phyloP scores from a whole-genome alignment of 352 stramenopile species.

The Phytophthora idaei region DNA sequence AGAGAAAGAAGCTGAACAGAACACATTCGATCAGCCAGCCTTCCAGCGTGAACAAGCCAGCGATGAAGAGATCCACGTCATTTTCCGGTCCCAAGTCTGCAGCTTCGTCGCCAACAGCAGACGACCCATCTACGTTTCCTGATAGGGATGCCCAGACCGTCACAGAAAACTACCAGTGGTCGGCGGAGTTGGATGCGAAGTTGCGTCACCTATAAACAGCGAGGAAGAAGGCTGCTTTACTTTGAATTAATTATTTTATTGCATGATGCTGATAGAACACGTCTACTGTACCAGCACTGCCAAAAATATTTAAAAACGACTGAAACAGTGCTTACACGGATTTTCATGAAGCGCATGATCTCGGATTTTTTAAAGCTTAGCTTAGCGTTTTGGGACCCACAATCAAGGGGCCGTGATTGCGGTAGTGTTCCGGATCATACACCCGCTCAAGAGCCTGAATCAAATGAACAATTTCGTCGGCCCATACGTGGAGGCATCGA shows the following conservation, averaged over 20 bases:
- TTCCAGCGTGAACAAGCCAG: constrained; percentile 35
- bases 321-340: no score
- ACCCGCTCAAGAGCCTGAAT: constrained; percentile 41
- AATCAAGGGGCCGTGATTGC: constrained; percentile 50
- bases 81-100: constrained; percentile 34
- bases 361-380: no score
- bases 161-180: constrained; percentile 65
- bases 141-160: constrained; percentile 34
- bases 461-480: constrained; percentile 62
- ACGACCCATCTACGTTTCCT: constrained; percentile 7
- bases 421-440: constrained; percentile 66
- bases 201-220: constrained; percentile 44
- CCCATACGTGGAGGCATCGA: constrained; percentile 50
- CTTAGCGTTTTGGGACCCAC: not conserved
- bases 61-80: constrained; percentile 29
- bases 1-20: constrained; percentile 20
- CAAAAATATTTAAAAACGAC: no score
- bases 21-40: constrained; percentile 33
- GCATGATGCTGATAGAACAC: not conserved
- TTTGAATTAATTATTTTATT: constrained; percentile 27
- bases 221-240: constrained; percentile 1
- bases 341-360: no score
- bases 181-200: constrained; percentile 55
- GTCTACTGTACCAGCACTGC: no score
- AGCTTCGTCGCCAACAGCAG: constrained; percentile 19